Evolutionary conservation across 805 yeast genomes (phyloP), one percentile per base, ranked within the genome.

Genomic region (Yamadazyma endophytica): DNA sequence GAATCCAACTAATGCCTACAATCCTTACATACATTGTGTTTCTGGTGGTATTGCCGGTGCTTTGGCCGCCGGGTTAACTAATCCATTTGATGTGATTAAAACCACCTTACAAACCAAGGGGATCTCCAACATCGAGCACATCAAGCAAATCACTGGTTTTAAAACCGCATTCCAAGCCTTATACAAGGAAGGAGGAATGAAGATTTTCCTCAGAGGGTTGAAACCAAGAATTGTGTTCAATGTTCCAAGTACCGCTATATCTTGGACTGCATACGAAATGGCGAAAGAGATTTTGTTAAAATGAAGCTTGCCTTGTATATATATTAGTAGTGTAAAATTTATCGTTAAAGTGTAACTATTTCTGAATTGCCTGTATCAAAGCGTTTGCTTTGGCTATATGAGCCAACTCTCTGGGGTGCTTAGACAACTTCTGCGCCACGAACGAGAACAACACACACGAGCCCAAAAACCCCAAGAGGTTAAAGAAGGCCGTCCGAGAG

Each of bases 181-280:
- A 33, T 79, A 76, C 47, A 49, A 62, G 35, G 65, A 68, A 28
- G 77, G 77, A 28, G 89, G 89, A 5, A 49, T 68, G 42, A 42
- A 46, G 13, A 92, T 95, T 0, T 92, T 92, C 55, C 53, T 73
- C 49, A 72, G 95, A 45, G 98, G 98, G 13, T 68, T 87, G 49
- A 78, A 81, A 50, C 97, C 98, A 27, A 77, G 98, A 58, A 79
- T 92, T 34, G 79, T 90, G 19, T 83, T 92, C 44, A 88, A 88
- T 57, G 88, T 90, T 54, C 98, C 98, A 14, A 79, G 94, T 27
- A 90, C 97, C 6, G 97, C 97, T 13, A 88, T 90, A 40, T 80
- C 95, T 43, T 90, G 97, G 97, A 90, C 97, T 2, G 86, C 95
- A 17, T 90, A 90, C 58, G 98, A 90, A 57, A 85, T 89, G 90